Base-by-base conservation (phyloP, 164 flowering plant genomes). In the Liriodendron chinense region DNA sequence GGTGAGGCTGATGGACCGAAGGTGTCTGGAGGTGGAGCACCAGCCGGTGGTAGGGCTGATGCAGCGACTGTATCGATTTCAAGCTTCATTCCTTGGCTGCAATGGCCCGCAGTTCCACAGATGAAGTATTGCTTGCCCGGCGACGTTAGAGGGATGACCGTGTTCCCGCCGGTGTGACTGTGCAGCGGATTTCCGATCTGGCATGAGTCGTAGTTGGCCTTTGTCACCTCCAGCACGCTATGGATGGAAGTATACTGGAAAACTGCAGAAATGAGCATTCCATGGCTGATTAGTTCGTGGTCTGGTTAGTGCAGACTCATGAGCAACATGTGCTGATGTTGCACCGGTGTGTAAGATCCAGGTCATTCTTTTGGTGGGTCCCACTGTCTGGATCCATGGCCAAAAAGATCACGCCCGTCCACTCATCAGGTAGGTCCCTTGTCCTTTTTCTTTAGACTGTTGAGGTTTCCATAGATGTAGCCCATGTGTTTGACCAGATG, bases 51-150 rank as follows among this genome's bases (percentile, higher is more conserved):
- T 12, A 75, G 24, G 6, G 68, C 25, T 3, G 78, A 47, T n/a
- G 80, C 21, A 21, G 87, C 81, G 12, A 83, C 72, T 0, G 85
- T 84, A 76, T 80, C 76, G 49, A 92, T 65, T 59, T 80, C 77
- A 1, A 92, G 24, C 83, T 87, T 89, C 92, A 83, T 86, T 76
- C 97, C 93, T 66, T 53, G 68, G 70, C 10, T 25, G 75, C 96
- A 90, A 72, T 90, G 94, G 1, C 87, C 89, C 1, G 76, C 1
- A 7, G 82, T 76, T 64, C 89, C 90, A 71, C 97, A 91, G 77
- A 90, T 90, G 86, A 89, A 92, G 86, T 88, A 90, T 72, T 90
- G 76, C 72, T 84, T 89, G 14, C 88, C 91, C 20, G 85, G 78
- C 14, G 89, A 67, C n/a, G 84, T 53, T 20, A 92, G 89, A 10